Evolutionary conservation across 108 stramenopile genomes (phyloP), one percentile per base, ranked within the genome.

Genomic region (Epithemia pelagica): DNA sequence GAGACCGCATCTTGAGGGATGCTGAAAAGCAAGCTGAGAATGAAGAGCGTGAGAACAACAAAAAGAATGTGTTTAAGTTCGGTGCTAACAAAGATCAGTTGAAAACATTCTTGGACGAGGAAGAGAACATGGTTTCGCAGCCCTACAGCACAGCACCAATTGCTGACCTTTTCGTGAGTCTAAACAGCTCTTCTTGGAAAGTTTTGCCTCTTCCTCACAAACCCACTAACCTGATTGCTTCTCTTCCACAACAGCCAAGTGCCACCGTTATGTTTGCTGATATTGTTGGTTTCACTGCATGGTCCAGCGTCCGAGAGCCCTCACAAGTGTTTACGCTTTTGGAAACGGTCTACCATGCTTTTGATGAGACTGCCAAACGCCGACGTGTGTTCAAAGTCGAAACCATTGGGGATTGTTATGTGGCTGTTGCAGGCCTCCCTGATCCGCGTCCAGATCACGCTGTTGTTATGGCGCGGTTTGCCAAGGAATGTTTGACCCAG

Each of bases 121-220:
- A 58, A n/a, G 26, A 58, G 21, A 61, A 26, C 61, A 7, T 7
- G 21, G 61, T 26, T 8, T 26, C 27, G 21, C 21, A 30, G 3
- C 24, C 30, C 27, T 59, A 58, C 23, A 32, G 68, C 23, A 62
- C 69, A 56, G 69, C 82, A 29, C 83, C 88, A 1, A 89, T 89
- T 74, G 88, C 88, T 0, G 88, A 89, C 54, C 62, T 86, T 30
- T 89, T 89, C 66, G 75, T 73, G 32, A 68, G 78, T 57, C n/a
- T n/a, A n/a, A n/a, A n/a, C n/a, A n/a, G n/a, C n/a, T n/a, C n/a
- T n/a, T n/a, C n/a, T n/a, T n/a, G n/a, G n/a, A n/a, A n/a, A n/a
- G n/a, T n/a, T n/a, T n/a, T n/a, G n/a, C n/a, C n/a, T n/a, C n/a
- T n/a, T n/a, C n/a, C n/a, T n/a, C n/a, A n/a, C n/a, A n/a, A n/a